A percentile compares a stretch with the other conserved stretches of the same genome.
These are phyloP conservation scores for Tulasnella sp. DNA, from an alignment of 768 basidiomycete genomes.

Conservation along the genomic window DNA sequence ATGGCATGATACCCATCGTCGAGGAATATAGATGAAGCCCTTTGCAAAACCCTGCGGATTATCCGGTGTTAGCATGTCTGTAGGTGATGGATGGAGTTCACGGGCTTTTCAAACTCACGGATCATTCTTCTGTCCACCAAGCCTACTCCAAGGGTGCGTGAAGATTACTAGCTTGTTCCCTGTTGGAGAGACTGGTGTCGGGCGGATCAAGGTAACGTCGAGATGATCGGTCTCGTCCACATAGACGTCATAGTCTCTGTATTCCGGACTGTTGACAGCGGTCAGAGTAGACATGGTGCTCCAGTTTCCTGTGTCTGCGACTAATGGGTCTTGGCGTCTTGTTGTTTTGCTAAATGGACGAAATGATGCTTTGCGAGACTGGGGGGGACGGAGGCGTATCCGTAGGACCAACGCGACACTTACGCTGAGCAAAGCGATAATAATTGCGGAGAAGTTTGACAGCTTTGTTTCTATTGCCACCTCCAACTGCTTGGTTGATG, in stretches of 20 bases:
- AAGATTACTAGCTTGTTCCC: constrained; percentile 44
- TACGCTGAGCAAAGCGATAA: neutral
- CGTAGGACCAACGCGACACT: neutral
- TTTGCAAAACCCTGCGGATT: constrained; percentile 35
- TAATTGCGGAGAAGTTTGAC: neutral
- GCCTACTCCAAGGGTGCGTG: constrained; percentile 79
- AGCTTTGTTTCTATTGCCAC: neutral
- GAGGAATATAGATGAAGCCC: constrained; percentile 34
- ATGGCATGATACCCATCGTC: constrained; percentile 49
- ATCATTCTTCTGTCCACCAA: constrained; percentile 69
- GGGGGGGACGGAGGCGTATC: neutral
- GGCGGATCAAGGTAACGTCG: neutral
- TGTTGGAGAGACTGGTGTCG: neutral
- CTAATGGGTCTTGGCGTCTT: neutral
- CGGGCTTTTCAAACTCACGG: constrained; percentile 44
- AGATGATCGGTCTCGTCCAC: constrained; percentile 6
- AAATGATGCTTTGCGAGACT: neutral
- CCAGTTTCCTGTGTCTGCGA: neutral
- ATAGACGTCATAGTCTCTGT: neutral
- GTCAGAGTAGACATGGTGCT: neutral
- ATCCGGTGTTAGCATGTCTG: neutral
- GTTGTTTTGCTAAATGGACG: neutral
- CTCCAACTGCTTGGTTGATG: too few relatives aligned
- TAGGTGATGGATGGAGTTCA: neutral
- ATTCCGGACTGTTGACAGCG: neutral